phyloP scores from a whole-genome alignment of 371 early-diverging fungal genomes.

The Mucor mucedo region DNA sequence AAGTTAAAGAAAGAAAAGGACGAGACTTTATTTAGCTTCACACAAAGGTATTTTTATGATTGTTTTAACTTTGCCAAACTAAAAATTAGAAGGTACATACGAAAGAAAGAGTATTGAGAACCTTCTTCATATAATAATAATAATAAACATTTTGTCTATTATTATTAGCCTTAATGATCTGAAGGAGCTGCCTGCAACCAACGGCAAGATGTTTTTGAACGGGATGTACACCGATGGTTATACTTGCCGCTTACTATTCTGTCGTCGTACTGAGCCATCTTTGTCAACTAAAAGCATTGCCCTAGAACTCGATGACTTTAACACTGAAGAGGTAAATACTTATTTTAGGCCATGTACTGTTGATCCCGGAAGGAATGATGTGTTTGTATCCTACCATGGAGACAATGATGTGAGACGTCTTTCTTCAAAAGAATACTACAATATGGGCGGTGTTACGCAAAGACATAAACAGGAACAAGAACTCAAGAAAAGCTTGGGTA shows the following conservation, averaged over 20 bases:
- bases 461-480: not conserved
- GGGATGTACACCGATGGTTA: slow-evolving; percentile 3
- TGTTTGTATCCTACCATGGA: slow-evolving; percentile 6
- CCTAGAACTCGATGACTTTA: not conserved
- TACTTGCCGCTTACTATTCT: not conserved
- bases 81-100: not conserved
- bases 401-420: not conserved
- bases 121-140: too few species aligned
- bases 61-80: not conserved
- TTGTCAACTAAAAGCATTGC: too few species aligned
- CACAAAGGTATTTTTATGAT: not conserved
- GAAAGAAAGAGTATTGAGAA: not conserved
- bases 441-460: not conserved
- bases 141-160: too few species aligned
- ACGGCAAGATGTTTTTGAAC: slow-evolving; percentile 8
- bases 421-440: not conserved
- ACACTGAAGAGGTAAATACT: slow-evolving; percentile 1
- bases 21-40: not conserved
- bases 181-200: not conserved
- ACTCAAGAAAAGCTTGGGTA: not conserved
- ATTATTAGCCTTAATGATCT: not conserved
- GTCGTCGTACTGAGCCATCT: not conserved
- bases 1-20: not conserved
- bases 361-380: slow-evolving; percentile 2
- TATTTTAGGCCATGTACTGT: slow-evolving; percentile 14